These are phyloP conservation scores for Erigeron philadelphicus DNA, from an alignment of 140 eudicot genomes.

Conservation along the genomic window DNA sequence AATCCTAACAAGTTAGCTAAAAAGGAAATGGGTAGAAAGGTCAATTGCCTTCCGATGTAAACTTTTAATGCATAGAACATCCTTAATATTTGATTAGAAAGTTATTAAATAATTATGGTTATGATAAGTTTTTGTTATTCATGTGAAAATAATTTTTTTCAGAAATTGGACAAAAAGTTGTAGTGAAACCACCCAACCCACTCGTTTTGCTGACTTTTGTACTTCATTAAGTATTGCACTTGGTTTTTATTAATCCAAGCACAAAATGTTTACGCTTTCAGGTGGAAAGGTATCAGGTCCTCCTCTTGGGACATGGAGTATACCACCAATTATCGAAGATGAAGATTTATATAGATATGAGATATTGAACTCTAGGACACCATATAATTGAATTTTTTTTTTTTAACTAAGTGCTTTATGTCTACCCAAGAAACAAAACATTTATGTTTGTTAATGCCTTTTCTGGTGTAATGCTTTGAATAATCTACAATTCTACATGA, in stretches of 20 bases:
- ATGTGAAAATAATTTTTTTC: not conserved
- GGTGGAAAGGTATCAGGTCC: constrained; percentile 76
- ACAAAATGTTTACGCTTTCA: constrained; percentile 24
- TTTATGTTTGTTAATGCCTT: too few species aligned
- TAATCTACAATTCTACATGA: too few species aligned
- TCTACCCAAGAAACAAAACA: too few species aligned
- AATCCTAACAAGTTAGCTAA: not conserved
- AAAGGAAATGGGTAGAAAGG: not conserved
- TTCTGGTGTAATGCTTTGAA: too few species aligned
- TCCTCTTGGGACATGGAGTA: constrained; percentile 85
- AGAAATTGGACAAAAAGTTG: not conserved
- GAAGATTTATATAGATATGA: constrained; percentile 57
- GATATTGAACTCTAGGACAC: constrained; percentile 26
- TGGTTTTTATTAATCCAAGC: constrained; percentile 9
- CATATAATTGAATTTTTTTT: constrained; percentile 14
- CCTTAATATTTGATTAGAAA: not conserved
- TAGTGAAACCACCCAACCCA: not conserved
- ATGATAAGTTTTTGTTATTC: not conserved
- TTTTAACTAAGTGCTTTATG: not conserved
- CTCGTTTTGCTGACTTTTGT: not conserved
- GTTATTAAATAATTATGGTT: not conserved
- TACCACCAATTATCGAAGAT: constrained; percentile 65
- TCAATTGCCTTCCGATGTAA: not conserved
- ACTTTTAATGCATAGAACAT: not conserved
- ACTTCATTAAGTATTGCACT: not conserved